These are phyloP conservation scores for Lichtheimia ramosa DNA, from an alignment of 371 early-diverging fungal genomes.

Conservation along the genomic window DNA sequence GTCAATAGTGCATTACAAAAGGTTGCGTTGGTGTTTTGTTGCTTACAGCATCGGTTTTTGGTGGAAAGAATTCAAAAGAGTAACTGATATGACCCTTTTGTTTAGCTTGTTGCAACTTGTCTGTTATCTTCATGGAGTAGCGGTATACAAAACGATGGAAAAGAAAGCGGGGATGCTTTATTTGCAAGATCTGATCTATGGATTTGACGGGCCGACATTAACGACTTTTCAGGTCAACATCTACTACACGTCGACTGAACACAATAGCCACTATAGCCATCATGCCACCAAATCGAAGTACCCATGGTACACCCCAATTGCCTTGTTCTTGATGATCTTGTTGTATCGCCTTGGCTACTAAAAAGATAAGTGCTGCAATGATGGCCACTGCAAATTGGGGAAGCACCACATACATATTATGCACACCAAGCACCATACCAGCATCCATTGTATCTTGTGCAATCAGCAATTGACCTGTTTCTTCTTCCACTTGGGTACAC, in stretches of 20 bases:
- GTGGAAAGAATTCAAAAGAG: slow-evolving; percentile 97
- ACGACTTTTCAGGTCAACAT: slow-evolving; percentile 1
- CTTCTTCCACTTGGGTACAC: slow-evolving; percentile 6
- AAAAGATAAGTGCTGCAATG: slow-evolving; percentile 52
- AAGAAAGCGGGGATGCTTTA: background rate
- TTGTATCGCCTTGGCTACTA: slow-evolving; percentile 22
- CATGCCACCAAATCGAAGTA: slow-evolving; percentile 58
- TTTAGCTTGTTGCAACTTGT: slow-evolving; percentile 45
- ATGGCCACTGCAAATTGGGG: slow-evolving; percentile 69
- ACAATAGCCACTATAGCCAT: slow-evolving; percentile 59
- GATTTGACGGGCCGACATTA: no score
- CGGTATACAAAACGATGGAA: background rate
- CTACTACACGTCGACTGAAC: slow-evolving; percentile 25
- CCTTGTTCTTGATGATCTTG: background rate
- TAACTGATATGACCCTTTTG: slow-evolving; percentile 49
- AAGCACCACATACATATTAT: slow-evolving; percentile 79
- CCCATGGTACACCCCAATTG: slow-evolving; percentile 42
- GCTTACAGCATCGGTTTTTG: slow-evolving; percentile 89
- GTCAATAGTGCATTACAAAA: background rate
- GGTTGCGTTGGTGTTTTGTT: background rate
- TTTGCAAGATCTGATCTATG: no score
- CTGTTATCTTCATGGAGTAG: slow-evolving; percentile 62
- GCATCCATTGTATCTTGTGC: slow-evolving; percentile 31
- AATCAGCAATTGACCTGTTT: background rate
- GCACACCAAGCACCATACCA: slow-evolving; percentile 76